phyloP scores from a whole-genome alignment of 768 basidiomycete genomes.

The Boletus barrowsii region DNA sequence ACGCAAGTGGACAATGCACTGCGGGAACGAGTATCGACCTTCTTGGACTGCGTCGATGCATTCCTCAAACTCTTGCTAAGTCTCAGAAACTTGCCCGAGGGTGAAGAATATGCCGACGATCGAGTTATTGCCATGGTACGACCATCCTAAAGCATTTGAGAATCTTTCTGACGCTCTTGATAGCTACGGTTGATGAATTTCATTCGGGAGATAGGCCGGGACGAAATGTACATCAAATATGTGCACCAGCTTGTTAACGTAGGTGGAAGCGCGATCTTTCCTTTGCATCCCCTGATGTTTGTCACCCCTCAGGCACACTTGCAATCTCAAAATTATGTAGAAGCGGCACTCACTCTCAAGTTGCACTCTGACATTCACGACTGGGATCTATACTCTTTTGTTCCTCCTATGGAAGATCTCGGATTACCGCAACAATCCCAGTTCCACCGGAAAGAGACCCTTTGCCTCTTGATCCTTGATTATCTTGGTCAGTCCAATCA shows the following conservation, averaged over 20 bases:
- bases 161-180: conserved; percentile 8
- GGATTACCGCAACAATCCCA: conserved; percentile 89
- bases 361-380: conserved; percentile 90
- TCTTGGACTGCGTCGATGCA: conserved; percentile 86
- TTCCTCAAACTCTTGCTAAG: conserved; percentile 90
- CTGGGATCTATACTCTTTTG: conserved; percentile 81
- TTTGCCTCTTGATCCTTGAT: conserved; percentile 89
- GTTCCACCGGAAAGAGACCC: conserved; percentile 91
- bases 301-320: conserved; percentile 65
- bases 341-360: conserved; percentile 91
- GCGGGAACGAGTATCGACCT: conserved; percentile 70
- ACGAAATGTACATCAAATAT: conserved; percentile 95
- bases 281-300: conserved; percentile 4
- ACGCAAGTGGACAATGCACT: conserved; percentile 78
- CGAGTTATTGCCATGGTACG: conserved; percentile 85
- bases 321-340: conserved; percentile 85
- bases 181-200: conserved; percentile 91
- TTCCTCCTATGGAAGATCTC: conserved; percentile 86
- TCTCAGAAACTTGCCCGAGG: conserved; percentile 85
- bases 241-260: conserved; percentile 93
- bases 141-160: background rate
- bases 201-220: conserved; percentile 84
- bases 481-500: conserved; percentile 63
- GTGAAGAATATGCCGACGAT: conserved; percentile 93
- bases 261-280: conserved; percentile 22